A percentile compares a stretch with the other conserved stretches of the same genome.
Evolutionary conservation across 305 asterid species (phyloP).

Genomic region (Solanum chacoense): DNA sequence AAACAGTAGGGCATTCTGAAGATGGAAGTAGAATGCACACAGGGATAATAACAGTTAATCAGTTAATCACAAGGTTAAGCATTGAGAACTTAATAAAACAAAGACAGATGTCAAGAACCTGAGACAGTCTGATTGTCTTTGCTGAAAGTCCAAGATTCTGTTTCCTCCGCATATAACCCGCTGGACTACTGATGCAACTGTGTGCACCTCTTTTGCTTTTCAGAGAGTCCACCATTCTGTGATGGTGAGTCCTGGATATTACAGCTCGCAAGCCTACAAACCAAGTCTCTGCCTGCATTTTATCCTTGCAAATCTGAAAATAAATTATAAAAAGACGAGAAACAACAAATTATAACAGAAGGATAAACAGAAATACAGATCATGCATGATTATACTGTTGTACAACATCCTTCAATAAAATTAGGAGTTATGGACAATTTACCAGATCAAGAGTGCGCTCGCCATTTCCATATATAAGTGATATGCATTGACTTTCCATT

Average conservation of each 20-base stretch:
- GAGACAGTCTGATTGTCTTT: constrained; percentile 17
- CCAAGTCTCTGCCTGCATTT: constrained; percentile 41
- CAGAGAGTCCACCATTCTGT: constrained; percentile 6
- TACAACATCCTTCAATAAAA: background rate
- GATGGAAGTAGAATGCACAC: background rate
- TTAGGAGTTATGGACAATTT: background rate
- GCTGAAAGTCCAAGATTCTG: constrained; percentile 26
- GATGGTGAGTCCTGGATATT: constrained; percentile 25
- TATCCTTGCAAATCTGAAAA: constrained; percentile 39
- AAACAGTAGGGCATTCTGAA: background rate
- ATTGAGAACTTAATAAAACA: background rate
- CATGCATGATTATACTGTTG: background rate
- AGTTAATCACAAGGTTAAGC: background rate
- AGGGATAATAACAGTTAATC: background rate
- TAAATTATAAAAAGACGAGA: background rate
- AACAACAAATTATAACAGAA: background rate
- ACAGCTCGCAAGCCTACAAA: constrained; percentile 29
- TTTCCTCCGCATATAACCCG: constrained; percentile 37
- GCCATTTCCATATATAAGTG: constrained; percentile 31
- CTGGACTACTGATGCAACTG: constrained; percentile 41
- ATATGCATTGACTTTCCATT: constrained; percentile 33
- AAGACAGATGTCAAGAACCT: constrained; percentile 9
- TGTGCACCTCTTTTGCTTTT: constrained; percentile 29
- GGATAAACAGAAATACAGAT: background rate
- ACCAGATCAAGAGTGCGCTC: constrained; percentile 38